Evolutionary conservation across 1,284 basidiomycete genomes (phyloP).

Genomic region (Sanghuangporus weigelae): DNA sequence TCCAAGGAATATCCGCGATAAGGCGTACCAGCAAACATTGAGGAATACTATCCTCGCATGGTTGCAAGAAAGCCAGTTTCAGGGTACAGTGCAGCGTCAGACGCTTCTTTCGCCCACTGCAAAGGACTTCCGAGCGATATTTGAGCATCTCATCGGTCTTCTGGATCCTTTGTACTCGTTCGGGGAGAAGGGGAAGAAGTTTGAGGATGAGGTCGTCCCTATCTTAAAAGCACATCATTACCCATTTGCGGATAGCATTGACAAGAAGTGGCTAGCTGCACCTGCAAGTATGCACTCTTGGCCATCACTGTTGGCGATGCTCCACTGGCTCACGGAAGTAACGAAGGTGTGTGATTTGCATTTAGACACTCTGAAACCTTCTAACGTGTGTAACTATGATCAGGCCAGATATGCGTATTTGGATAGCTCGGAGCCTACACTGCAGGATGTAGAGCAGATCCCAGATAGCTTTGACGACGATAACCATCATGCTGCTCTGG

Average conservation of each 20-base stretch:
- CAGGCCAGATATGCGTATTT: conserved; percentile 47
- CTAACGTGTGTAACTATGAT: conserved; percentile 35
- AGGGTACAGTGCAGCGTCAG: conserved; percentile 50
- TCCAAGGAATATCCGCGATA: conserved; percentile 68
- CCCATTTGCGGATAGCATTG: conserved; percentile 67
- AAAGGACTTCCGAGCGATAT: conserved; percentile 79
- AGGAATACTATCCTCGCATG: conserved; percentile 69
- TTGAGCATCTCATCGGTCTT: conserved; percentile 69
- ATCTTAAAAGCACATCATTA: conserved; percentile 73
- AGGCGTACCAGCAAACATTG: conserved; percentile 66
- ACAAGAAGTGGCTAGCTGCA: conserved; percentile 78
- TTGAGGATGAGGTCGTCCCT: conserved; percentile 78
- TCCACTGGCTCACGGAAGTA: conserved; percentile 85
- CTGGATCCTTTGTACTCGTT: conserved; percentile 67
- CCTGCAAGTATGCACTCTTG: conserved; percentile 83
- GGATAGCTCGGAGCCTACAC: conserved; percentile 54
- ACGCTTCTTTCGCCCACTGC: conserved; percentile 70
- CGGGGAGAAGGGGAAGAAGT: conserved; percentile 47
- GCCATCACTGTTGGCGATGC: conserved; percentile 74
- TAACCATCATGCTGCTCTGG: conserved; percentile 66
- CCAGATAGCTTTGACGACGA: conserved; percentile 70
- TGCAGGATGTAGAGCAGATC: conserved; percentile 56
- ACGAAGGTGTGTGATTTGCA: conserved; percentile 49
- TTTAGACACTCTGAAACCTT: conserved; percentile 78
- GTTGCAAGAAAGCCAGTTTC: conserved; percentile 57